Conservation (phyloP, 352 stramenopile genomes). For the Pythium aquatile region DNA sequence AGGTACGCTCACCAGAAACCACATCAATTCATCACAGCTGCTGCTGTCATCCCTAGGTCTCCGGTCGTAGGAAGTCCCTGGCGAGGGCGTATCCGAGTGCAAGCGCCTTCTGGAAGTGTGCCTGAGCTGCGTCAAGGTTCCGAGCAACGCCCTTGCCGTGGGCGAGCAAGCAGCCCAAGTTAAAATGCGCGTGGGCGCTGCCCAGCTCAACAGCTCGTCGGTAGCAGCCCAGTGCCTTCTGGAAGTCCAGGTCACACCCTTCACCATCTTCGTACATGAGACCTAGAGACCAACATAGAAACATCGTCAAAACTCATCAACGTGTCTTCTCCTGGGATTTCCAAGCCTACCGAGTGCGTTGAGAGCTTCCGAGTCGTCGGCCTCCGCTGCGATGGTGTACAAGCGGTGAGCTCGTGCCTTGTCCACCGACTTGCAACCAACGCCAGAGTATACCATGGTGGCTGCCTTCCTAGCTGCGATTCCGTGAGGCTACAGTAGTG, state of each 20-base stretch:
- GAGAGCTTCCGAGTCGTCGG: slow-evolving; percentile 54
- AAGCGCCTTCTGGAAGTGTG: slow-evolving; percentile 56
- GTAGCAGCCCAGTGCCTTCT: slow-evolving; percentile 53
- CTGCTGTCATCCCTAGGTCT: not conserved
- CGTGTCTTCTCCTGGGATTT: not conserved
- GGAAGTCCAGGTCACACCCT: slow-evolving; percentile 66
- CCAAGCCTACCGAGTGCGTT: slow-evolving; percentile 57
- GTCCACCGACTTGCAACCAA: slow-evolving; percentile 41
- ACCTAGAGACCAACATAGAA: slow-evolving; percentile 21
- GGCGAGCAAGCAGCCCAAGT: slow-evolving; percentile 64
- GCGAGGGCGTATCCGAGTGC: slow-evolving; percentile 60
- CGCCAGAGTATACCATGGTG: slow-evolving; percentile 59
- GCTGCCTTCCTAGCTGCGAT: slow-evolving; percentile 55
- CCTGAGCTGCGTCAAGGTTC: slow-evolving; percentile 53
- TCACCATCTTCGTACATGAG: slow-evolving; percentile 83
- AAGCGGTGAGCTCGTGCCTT: slow-evolving; percentile 51
- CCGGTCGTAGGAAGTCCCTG: slow-evolving; percentile 44
- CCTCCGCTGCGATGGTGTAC: slow-evolving; percentile 53
- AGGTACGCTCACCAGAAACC: not conserved
- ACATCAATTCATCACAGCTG: not conserved
- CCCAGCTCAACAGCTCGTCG: slow-evolving; percentile 42
- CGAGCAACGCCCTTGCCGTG: slow-evolving; percentile 62
- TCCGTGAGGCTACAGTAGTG: slow-evolving; percentile 34
- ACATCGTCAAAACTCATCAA: not conserved
- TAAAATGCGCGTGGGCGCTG: slow-evolving; percentile 72